phyloP scores from a whole-genome alignment of 805 yeast species.

The Candida hispaniensis region DNA sequence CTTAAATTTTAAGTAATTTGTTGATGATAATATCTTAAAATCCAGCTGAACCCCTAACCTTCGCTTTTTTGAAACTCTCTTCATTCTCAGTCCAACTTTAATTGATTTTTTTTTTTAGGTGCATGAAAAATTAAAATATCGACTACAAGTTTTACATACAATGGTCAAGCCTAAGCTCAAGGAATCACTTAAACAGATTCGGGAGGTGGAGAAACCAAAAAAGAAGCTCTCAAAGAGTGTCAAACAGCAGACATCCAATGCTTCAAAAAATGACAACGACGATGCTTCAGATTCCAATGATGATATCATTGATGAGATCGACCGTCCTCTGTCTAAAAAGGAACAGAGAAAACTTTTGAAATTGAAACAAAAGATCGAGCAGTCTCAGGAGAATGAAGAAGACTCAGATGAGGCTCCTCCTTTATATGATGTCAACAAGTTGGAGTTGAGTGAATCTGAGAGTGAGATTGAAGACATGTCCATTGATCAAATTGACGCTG shows the following conservation, averaged over 20 bases:
- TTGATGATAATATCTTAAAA: no score
- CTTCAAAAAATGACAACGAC: background rate
- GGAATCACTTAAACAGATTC: constrained; percentile 2
- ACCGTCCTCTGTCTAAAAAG: constrained; percentile 18
- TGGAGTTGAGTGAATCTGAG: constrained; percentile 32
- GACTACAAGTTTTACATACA: no score
- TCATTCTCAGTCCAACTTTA: no score
- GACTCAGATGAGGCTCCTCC: constrained; percentile 27
- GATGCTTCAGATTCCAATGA: constrained; percentile 8
- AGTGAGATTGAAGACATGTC: constrained; percentile 31
- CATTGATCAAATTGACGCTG: constrained; percentile 38
- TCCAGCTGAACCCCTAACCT: no score
- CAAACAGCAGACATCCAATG: background rate
- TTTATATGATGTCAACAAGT: constrained; percentile 24
- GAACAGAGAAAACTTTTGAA: constrained; percentile 19
- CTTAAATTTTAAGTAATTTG: no score
- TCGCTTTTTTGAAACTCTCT: no score
- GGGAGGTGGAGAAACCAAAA: no score
- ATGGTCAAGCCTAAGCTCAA: constrained; percentile 11
- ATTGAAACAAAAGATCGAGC: constrained; percentile 23
- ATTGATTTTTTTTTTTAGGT: no score
- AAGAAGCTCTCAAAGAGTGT: constrained; percentile 9
- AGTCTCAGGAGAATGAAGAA: constrained; percentile 20
- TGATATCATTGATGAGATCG: constrained; percentile 9
- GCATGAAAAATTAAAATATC: no score